phyloP scores from a whole-genome alignment of 228 moss, liverwort and hornwort species.

The Sphagnum fallax region DNA sequence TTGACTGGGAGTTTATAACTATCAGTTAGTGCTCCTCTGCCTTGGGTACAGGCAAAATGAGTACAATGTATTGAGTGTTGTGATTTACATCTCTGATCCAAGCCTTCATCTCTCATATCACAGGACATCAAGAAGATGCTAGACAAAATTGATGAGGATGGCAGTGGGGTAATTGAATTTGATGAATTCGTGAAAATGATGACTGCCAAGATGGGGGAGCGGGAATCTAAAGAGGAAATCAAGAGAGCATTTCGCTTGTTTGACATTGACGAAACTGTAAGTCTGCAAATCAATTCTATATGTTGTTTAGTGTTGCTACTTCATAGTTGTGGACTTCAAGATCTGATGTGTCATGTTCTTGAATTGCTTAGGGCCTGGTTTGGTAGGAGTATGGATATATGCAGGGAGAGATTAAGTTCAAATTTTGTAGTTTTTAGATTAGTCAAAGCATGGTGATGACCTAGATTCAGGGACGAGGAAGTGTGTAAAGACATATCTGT shows the following conservation, averaged over 20 bases:
- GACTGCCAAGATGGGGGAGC: conserved; percentile 94
- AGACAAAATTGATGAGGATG: conserved; percentile 84
- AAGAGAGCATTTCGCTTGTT: conserved; percentile 92
- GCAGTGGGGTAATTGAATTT: conserved; percentile 82
- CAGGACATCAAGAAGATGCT: conserved; percentile 99
- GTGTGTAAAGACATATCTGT: too few species aligned
- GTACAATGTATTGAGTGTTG: not conserved
- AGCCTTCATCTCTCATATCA: not conserved
- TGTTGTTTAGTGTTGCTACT: not conserved
- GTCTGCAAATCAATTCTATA: conserved; percentile 3
- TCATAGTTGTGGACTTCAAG: not conserved
- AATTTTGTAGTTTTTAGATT: too few species aligned
- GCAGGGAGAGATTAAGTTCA: too few species aligned
- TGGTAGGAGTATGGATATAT: not conserved
- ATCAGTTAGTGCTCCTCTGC: not conserved
- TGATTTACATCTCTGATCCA: not conserved
- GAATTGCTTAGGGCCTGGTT: not conserved
- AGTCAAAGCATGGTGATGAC: not conserved
- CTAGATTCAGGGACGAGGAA: too few species aligned
- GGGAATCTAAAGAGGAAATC: conserved; percentile 91
- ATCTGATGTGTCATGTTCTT: not conserved
- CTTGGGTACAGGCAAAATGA: not conserved
- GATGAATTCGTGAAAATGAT: conserved; percentile 97
- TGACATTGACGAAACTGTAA: conserved; percentile 90
- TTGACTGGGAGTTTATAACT: too few species aligned